Base-by-base conservation (phyloP, 306 rosid genomes). In the Cicer arietinum region DNA sequence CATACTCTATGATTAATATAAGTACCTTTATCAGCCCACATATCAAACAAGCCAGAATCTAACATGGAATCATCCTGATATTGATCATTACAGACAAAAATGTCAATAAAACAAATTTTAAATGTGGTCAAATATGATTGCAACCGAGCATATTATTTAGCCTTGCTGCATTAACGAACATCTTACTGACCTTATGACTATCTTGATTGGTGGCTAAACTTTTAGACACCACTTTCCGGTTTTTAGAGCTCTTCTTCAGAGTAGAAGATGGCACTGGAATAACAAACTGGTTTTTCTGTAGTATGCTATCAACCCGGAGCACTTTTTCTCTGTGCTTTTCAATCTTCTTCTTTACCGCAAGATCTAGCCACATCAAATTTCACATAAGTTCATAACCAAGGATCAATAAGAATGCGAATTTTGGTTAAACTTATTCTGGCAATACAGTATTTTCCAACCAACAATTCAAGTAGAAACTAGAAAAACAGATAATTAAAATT, bases 301-400 rank as follows among this genome's bases (percentile, higher is more conserved):
- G 85, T 65, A 92, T 7, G 40, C 96, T 89, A 47, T 94, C 99
- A 44, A 78, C 69, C 37, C 22, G 89, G 59, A 94, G 95, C 46
- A 92, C 92, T 45, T 83, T 94, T 14, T 90, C 91, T 62, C 97
- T 84, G 22, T 94, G 88, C 48, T 94, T 94, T 68, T 94, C 97
- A 58, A 94, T 94, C 90, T 92, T 94, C 82, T 80, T 83, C 85
- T 88, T 90, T 77, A 92, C 95, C 4, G 90, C 84, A 78, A 92
- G 89, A 85, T 94, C 99, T 94, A 84, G 37, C 22, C 7, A 71
- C 5, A 35, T 35, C 45, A 66, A 77, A 74, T 66, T 8, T 9
- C 50, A 0, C 1, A 25, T 25, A 25, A 25, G 3, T 25, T 25
- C 35, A 25, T 2, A 20, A 30, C 48, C 18, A 52, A 64, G 7